Percentiles rank a stretch among this genome's conserved stretches.
Evolutionary conservation across 345 rosid genomes (phyloP).

Genomic region (Cardamine occulta): DNA sequence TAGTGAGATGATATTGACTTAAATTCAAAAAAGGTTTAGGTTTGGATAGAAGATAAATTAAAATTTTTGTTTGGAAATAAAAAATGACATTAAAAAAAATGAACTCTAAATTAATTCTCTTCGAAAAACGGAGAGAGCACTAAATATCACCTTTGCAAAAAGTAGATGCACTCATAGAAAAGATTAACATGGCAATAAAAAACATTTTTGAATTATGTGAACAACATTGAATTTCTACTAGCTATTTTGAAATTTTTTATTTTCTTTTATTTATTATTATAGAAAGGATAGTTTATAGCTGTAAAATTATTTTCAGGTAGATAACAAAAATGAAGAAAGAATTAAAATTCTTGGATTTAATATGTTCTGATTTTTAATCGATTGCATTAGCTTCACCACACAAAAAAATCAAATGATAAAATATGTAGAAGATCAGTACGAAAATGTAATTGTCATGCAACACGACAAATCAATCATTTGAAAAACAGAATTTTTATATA

Average conservation of each 20-base stretch:
- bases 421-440: background rate
- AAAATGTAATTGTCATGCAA: constrained; percentile 21
- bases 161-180: background rate
- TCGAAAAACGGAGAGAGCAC: too few relatives aligned
- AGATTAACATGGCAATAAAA: background rate
- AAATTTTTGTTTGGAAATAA: too few relatives aligned
- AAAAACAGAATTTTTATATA: background rate
- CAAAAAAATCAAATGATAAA: background rate
- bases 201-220: background rate
- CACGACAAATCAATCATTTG: constrained; percentile 32
- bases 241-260: background rate
- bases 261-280: too few relatives aligned
- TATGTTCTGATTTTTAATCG: background rate
- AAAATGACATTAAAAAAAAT: too few relatives aligned
- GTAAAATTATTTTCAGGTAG: background rate
- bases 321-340: background rate
- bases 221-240: background rate
- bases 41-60: too few relatives aligned
- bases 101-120: too few relatives aligned
- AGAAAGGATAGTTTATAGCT: background rate
- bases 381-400: background rate
- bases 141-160: background rate
- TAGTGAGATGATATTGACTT: too few relatives aligned
- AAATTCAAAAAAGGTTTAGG: too few relatives aligned
- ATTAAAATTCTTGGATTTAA: background rate